Evolutionary conservation across 2,329 filamentous ascomycete species (phyloP), one percentile per base, ranked within the genome.

Genomic region (Teratosphaeria viscida): DNA sequence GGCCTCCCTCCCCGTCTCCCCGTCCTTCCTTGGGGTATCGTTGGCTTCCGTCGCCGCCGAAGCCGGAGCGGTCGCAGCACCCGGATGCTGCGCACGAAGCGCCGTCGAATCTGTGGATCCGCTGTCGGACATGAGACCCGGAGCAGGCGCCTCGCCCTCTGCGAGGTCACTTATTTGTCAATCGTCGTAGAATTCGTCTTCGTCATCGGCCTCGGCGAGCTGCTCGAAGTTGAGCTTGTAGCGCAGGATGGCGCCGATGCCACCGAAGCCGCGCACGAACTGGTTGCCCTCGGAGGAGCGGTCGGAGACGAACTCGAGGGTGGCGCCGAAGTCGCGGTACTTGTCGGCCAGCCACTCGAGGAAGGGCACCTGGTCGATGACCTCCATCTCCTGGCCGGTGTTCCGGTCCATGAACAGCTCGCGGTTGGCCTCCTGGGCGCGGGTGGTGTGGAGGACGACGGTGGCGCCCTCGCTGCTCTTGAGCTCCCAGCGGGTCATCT

Each of bases 211-310:
- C 75, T 97, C 94, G 76, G 88, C 88, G 77, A 99, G 84, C 78
- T 99, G 95, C 79, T 99, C 95, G 79, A 99, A 99, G 82, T 99
- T 99, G 82, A 99, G 90, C 82, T 96, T 96, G 86, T 99, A 99
- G 69, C 94, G 91, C 74, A 99, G 85, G 72, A 99, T 87, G 65
- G 92, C 92, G 67, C 94, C 94, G 70, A 99, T 96, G 73, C 94
- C 94, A 86, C 94, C 94, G 73, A 99, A 99, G 65, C 94, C 94
- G 81, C 96, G 97, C 72, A 99, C 94, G 78, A 99, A 99, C 81
- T 99, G 94, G 79, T 99, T 99, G 74, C 94, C 94, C 79, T 99
- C 94, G 62, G 90, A 95, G 62, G 92, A 97, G 66, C 91, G 88
- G 75, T 99, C 95, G 55, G 94, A 96, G 65, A 99, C 94, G 69